Percentiles rank a stretch among this genome's conserved stretches.
Conservation (phyloP, 805 yeast genomes). For the Yarrowia bubula region DNA sequence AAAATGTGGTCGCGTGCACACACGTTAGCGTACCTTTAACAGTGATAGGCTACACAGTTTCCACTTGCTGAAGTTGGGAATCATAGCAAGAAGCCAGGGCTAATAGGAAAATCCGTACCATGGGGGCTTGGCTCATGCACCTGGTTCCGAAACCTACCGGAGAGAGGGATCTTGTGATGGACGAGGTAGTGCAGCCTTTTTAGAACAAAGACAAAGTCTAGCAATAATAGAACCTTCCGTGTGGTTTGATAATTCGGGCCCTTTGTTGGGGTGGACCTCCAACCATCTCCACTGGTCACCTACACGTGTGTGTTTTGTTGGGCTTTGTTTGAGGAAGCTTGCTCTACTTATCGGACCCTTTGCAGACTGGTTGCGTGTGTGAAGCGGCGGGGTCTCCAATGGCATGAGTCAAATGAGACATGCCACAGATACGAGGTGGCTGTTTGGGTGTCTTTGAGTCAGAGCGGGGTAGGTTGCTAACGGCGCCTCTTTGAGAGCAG, state of each 20-base stretch:
- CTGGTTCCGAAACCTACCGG: not conserved
- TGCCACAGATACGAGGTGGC: conserved; percentile 3
- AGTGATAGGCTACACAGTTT: conserved; percentile 3
- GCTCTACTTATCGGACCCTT: not conserved
- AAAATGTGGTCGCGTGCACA: conserved; percentile 15
- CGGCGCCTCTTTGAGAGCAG: not conserved
- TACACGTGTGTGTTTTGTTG: not conserved
- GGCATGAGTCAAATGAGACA: conserved; percentile 1
- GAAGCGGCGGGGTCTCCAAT: not conserved
- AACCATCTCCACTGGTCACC: not conserved
- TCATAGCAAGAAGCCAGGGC: not conserved
- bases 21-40: not conserved
- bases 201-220: not conserved
- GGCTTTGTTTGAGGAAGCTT: conserved; percentile 10
- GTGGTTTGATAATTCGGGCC: not conserved
- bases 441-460: not conserved
- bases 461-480: not conserved
- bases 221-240: not conserved
- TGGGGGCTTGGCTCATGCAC: conserved; percentile 19
- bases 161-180: conserved; percentile 3
- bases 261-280: not conserved
- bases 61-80: conserved; percentile 5
- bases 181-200: not conserved
- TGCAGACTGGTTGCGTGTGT: not conserved
- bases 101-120: not conserved